Conservation (phyloP, 345 rosid species). For the Boechera stricta region DNA sequence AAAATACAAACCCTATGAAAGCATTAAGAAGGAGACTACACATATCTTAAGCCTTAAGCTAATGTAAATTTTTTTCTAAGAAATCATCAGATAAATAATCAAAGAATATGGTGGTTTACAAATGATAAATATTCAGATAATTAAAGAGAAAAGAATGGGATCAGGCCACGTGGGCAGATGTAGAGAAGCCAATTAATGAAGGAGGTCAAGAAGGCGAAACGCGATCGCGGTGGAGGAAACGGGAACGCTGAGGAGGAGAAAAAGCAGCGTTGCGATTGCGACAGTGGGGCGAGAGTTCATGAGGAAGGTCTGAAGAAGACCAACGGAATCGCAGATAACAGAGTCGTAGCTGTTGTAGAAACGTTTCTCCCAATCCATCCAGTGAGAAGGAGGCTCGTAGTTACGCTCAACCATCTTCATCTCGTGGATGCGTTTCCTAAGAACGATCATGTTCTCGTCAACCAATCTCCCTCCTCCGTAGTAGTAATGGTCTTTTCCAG, state of each 20-base stretch:
- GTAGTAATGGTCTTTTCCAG: slow-evolving; percentile 38
- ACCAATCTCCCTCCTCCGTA: slow-evolving; percentile 50
- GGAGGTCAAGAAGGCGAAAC: slow-evolving; percentile 38
- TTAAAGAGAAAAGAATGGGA: neutral
- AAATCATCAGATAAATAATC: neutral
- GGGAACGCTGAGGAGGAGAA: slow-evolving; percentile 59
- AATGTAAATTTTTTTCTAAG: neutral
- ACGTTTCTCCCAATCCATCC: slow-evolving; percentile 83
- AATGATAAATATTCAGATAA: neutral
- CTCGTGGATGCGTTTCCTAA: slow-evolving; percentile 63
- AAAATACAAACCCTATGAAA: neutral
- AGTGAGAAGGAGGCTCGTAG: slow-evolving; percentile 65
- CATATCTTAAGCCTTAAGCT: slow-evolving; percentile 1
- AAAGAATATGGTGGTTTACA: slow-evolving; percentile 9
- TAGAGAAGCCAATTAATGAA: slow-evolving; percentile 17
- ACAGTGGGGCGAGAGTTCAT: slow-evolving; percentile 68
- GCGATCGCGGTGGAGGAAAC: slow-evolving; percentile 46
- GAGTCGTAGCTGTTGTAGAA: slow-evolving; percentile 56
- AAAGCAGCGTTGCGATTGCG: slow-evolving; percentile 53
- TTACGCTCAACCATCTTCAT: slow-evolving; percentile 69
- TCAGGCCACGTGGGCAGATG: slow-evolving; percentile 25
- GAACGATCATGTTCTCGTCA: slow-evolving; percentile 68
- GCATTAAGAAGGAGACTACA: neutral
- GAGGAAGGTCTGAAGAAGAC: slow-evolving; percentile 56
- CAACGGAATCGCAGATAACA: slow-evolving; percentile 55